Evolutionary conservation across 345 rosid species (phyloP), one percentile per base, ranked within the genome.

Genomic region (Euphorbia peplus): DNA sequence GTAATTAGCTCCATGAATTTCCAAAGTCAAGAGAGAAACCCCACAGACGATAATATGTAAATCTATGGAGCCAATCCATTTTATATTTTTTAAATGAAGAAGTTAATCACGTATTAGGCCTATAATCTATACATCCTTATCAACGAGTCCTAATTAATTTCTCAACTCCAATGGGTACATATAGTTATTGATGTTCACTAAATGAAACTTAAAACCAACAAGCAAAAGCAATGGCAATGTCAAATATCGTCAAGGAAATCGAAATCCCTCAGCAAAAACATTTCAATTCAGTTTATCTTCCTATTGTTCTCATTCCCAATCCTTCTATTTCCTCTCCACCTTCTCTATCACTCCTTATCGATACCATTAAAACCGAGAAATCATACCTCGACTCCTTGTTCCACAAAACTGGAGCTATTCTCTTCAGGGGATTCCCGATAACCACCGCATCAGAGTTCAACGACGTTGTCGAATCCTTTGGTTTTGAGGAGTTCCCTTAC

Each of bases 401-500:
- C 22, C 92, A 56, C 80, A 69, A 71, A 63, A 50, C 88, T 5
- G 97, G 95, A 55, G 95, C 95, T 15, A 41, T 93, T 35, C 90
- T 93, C 53, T 83, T 89, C 73, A 68, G 93, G 69, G 95, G 87
- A 1, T 93, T 91, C 57, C 83, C 83, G 0, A 73, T 91, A 2
- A 51, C 35, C 62, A 73, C 96, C 13, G 92, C 96, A 1, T 73
- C 78, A 12, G 89, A 91, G 29, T 93, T 93, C 88, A 91, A 93
- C 86, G 87, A 82, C 70, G 86, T 91, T 48, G 95, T 91, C 0
- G 96, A 87, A 57, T 83, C 98, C 30, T 89, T 91, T 63, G 97
- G 90, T 21, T 93, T 76, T 83, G 87, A 91, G 59, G 95, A 91
- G 86, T 69, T 93, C 60, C 96, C 96, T 19, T 91, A 91, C 77